These are phyloP conservation scores for Mucor circinelloides DNA, from an alignment of 371 early-diverging fungal genomes.

Conservation along the genomic window DNA sequence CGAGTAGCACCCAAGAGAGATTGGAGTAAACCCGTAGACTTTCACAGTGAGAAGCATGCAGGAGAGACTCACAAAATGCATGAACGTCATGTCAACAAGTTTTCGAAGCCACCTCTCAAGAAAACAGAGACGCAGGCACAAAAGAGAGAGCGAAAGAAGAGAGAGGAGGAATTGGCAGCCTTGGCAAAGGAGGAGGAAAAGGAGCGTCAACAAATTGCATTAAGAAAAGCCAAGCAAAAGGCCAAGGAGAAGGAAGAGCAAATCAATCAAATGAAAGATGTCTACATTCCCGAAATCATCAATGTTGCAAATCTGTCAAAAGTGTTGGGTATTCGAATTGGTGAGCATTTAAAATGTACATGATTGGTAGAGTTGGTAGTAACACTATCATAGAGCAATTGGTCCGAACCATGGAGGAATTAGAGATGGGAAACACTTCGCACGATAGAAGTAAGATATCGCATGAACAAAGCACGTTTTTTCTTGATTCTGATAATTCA, in stretches of 20 bases:
- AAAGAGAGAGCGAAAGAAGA: conserved; percentile 36
- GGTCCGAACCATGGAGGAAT: conserved; percentile 65
- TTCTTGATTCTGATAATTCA: not conserved
- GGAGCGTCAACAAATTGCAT: conserved; percentile 21
- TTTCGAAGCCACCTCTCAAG: conserved; percentile 18
- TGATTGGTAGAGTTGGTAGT: not conserved
- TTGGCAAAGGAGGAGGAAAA: conserved; percentile 33
- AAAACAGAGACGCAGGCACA: conserved; percentile 24
- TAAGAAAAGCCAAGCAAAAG: conserved; percentile 30
- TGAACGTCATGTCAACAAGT: conserved; percentile 31
- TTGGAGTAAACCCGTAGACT: conserved; percentile 38
- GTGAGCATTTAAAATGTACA: conserved; percentile 29
- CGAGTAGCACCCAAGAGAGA: conserved; percentile 29
- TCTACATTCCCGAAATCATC: conserved; percentile 83
- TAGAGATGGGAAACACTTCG: conserved; percentile 78
- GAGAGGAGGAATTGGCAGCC: conserved; percentile 33
- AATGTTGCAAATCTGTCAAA: conserved; percentile 81
- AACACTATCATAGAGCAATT: conserved; percentile 51
- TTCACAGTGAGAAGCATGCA: conserved; percentile 34
- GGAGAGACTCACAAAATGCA: conserved; percentile 28
- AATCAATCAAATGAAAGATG: conserved; percentile 53
- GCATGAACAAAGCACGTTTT: not conserved
- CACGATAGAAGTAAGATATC: conserved; percentile 63
- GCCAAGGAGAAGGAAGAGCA: conserved; percentile 29
- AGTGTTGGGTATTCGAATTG: conserved; percentile 74